Percentiles rank a stretch among this genome's conserved stretches.
These are phyloP conservation scores for Daedalea quercina DNA, from an alignment of 768 basidiomycete genomes.

Conservation along the genomic window DNA sequence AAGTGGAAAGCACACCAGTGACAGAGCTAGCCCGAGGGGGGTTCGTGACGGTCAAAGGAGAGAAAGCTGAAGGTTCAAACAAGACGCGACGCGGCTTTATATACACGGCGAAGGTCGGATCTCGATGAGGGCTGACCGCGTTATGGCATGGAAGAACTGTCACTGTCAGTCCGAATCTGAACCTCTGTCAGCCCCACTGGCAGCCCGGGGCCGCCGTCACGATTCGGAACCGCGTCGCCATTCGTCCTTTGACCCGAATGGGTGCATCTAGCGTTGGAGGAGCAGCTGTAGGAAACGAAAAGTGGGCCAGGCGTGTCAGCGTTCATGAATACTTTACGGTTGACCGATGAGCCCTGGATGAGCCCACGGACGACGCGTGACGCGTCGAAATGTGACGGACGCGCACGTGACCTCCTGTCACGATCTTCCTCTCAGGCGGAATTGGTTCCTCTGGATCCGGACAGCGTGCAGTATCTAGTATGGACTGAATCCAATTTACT, in stretches of 20 bases:
- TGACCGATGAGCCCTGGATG: too few relatives aligned
- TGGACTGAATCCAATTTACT: too few relatives aligned
- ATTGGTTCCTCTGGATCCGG: too few relatives aligned
- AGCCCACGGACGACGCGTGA: too few relatives aligned
- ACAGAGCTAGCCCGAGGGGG: slow-evolving; percentile 12
- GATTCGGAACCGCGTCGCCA: too few relatives aligned
- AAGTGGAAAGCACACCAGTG: slow-evolving; percentile 11
- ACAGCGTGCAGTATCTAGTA: too few relatives aligned
- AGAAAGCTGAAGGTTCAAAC: slow-evolving; percentile 8
- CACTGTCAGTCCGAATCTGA: not conserved
- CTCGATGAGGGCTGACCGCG: not conserved
- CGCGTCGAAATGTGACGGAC: not conserved
- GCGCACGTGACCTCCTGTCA: not conserved
- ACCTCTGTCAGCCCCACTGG: not conserved
- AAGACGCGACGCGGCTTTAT: not conserved
- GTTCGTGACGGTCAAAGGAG: slow-evolving; percentile 14
- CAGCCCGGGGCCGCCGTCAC: too few relatives aligned
- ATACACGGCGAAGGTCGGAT: not conserved
- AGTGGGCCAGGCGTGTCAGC: too few relatives aligned
- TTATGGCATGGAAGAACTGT: not conserved
- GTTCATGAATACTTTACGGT: too few relatives aligned
- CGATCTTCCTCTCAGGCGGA: not conserved
- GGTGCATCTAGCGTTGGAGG: too few relatives aligned
- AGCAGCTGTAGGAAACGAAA: too few relatives aligned
- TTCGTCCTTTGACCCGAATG: too few relatives aligned